Conservation (phyloP, 1,139 yeast species). For the Hemisphaericaspora lyxosophila region DNA sequence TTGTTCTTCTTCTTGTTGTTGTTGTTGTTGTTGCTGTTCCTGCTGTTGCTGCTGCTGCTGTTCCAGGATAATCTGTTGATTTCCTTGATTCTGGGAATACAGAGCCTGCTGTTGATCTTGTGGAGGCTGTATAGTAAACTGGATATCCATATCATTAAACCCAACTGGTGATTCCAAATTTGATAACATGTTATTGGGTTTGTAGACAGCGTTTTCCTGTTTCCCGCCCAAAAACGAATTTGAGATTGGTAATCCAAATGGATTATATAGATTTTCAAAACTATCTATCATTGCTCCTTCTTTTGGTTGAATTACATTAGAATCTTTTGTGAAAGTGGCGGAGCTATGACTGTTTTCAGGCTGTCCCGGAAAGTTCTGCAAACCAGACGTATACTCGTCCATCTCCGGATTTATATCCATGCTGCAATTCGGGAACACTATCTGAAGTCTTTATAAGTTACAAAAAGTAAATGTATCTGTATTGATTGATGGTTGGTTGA, state of each 20-base stretch:
- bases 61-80: too few relatives aligned
- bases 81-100: not conserved
- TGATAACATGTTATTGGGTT: conserved; percentile 4
- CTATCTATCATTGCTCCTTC: conserved; percentile 4
- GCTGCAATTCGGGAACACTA: too few relatives aligned
- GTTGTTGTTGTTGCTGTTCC: conserved; percentile 1
- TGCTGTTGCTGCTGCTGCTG: not conserved
- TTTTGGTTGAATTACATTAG: not conserved
- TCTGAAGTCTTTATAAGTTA: too few relatives aligned
- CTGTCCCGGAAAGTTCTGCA: conserved; percentile 4
- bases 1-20: not conserved
- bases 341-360: conserved; percentile 1
- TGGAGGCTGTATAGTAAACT: conserved; percentile 7
- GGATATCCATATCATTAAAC: conserved; percentile 10
- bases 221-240: conserved; percentile 1
- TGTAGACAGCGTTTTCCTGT: conserved; percentile 2
- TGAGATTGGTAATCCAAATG: conserved; percentile 4
- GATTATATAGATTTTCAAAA: conserved; percentile 6
- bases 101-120: not conserved
- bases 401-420: conserved; percentile 11
- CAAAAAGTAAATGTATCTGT: too few relatives aligned
- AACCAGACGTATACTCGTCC: conserved; percentile 10
- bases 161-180: conserved; percentile 11
- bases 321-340: conserved; percentile 1
- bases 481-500: too few relatives aligned